Evolutionary conservation across 352 stramenopile genomes (phyloP).

Genomic region (Phytophthora pistaciae): DNA sequence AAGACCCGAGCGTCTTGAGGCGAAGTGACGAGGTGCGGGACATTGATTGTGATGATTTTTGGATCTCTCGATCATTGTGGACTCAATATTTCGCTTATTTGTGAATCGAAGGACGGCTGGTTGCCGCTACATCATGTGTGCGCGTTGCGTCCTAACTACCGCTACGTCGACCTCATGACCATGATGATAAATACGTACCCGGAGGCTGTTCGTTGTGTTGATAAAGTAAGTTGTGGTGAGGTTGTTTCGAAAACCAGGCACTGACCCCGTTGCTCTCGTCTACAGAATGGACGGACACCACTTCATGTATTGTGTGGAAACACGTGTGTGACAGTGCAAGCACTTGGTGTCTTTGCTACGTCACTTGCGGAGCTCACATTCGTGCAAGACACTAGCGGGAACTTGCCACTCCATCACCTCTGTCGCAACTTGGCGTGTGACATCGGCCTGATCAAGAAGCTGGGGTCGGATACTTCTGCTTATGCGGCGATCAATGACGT

Average conservation of each 20-base stretch:
- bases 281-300: conserved; percentile 50
- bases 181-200: conserved; percentile 52
- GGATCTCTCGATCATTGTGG: neutral
- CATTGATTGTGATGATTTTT: no score
- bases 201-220: conserved; percentile 42
- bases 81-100: neutral
- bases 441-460: conserved; percentile 50
- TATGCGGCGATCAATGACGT: conserved; percentile 57
- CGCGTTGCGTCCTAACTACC: conserved; percentile 51
- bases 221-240: conserved; percentile 42
- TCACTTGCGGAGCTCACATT: conserved; percentile 41
- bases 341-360: conserved; percentile 39
- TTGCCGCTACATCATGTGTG: conserved; percentile 69
- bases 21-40: conserved; percentile 35
- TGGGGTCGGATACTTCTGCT: conserved; percentile 37
- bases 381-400: conserved; percentile 52
- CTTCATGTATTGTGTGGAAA: conserved; percentile 67
- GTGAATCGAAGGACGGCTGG: conserved; percentile 42
- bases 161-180: conserved; percentile 64
- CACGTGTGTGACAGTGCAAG: conserved; percentile 50
- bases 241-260: neutral
- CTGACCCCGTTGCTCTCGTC: conserved; percentile 1
- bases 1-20: conserved; percentile 42
- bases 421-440: conserved; percentile 55
- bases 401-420: conserved; percentile 62